Percentiles rank a stretch among this genome's conserved stretches.
Evolutionary conservation across 2,329 filamentous ascomycete species (phyloP).

Genomic region (Sarocladium kiliense): DNA sequence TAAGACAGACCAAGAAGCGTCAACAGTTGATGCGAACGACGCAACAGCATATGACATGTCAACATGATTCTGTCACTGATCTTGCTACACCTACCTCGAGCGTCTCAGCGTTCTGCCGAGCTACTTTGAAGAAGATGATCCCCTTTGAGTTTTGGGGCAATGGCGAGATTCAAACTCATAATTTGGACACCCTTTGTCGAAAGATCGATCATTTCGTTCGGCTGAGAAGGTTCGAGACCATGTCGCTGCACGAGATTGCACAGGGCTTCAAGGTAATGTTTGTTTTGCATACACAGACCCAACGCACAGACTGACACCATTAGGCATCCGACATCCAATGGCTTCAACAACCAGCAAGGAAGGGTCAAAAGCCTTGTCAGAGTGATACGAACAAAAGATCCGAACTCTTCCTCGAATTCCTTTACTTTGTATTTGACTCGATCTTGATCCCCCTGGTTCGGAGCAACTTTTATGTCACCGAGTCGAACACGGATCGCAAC

Average conservation of each 20-base stretch:
- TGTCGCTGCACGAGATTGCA: conserved; percentile 72
- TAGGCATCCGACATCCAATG: conserved; percentile 67
- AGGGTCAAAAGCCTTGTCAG: conserved; percentile 53
- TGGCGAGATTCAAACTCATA: conserved; percentile 47
- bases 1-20: not conserved
- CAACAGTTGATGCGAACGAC: not conserved
- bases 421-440: conserved; percentile 93
- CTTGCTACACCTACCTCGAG: conserved; percentile 61
- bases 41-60: not conserved
- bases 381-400: conserved; percentile 70
- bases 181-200: conserved; percentile 56
- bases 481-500: conserved; percentile 75
- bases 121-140: conserved; percentile 66
- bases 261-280: conserved; percentile 77
- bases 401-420: conserved; percentile 76
- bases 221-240: conserved; percentile 73
- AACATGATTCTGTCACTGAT: conserved; percentile 49
- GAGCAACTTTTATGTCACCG: conserved; percentile 90
- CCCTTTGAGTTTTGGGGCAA: conserved; percentile 71
- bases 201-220: conserved; percentile 74
- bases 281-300: too few species aligned
- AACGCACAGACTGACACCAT: not conserved
- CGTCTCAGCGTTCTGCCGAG: conserved; percentile 84
- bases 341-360: conserved; percentile 55
- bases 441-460: conserved; percentile 81